A percentile compares a stretch with the other conserved stretches of the same genome.
These are phyloP conservation scores for Fraxinus americana DNA, from an alignment of 257 asterid genomes.

Conservation along the genomic window DNA sequence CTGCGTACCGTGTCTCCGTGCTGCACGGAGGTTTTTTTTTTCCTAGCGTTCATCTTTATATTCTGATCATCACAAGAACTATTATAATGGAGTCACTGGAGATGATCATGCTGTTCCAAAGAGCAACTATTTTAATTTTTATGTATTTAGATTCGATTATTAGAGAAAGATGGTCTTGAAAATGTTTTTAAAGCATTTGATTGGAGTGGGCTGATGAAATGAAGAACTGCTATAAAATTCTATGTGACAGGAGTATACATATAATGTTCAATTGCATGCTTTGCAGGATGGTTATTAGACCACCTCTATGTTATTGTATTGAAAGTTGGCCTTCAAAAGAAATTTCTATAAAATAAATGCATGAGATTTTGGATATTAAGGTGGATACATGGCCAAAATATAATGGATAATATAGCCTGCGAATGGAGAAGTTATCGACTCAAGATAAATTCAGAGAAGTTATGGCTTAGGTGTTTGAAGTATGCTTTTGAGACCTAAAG, in stretches of 20 bases:
- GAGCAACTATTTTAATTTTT: too few relatives aligned
- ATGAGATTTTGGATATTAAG: background rate
- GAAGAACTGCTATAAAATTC: background rate
- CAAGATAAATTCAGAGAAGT: background rate
- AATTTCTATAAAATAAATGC: background rate
- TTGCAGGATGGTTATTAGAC: background rate
- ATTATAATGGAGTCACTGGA: too few relatives aligned
- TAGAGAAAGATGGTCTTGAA: too few relatives aligned
- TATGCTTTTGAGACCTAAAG: background rate
- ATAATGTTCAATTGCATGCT: background rate
- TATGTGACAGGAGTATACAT: background rate
- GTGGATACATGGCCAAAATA: background rate
- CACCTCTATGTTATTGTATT: background rate
- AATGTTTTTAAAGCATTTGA: too few relatives aligned
- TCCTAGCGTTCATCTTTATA: too few relatives aligned
- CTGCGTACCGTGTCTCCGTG: too few relatives aligned
- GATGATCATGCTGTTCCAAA: too few relatives aligned
- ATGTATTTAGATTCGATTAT: too few relatives aligned
- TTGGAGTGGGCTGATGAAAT: background rate
- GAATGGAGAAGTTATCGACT: background rate
- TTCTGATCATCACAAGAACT: too few relatives aligned
- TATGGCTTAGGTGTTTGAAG: background rate
- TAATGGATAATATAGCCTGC: background rate
- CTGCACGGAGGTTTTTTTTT: too few relatives aligned
- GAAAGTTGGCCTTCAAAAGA: background rate